phyloP scores from a whole-genome alignment of 768 basidiomycete genomes.

The Leucogyrophana mollusca region DNA sequence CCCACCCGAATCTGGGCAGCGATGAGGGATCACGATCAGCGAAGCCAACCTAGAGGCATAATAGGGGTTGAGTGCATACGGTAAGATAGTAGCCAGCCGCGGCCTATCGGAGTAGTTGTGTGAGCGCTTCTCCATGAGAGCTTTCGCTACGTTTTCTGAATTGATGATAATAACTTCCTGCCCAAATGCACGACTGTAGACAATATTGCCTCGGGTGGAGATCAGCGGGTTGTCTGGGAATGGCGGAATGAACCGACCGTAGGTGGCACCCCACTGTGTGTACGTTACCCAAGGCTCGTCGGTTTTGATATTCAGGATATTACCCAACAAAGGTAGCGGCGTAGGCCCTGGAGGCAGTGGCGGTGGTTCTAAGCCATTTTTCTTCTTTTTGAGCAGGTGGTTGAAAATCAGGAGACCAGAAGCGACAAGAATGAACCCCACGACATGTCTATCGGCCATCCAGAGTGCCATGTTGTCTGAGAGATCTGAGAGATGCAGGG shows the following conservation, averaged over 20 bases:
- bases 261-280: constrained; percentile 29
- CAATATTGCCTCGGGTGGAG: constrained; percentile 22
- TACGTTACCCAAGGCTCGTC: constrained; percentile 33
- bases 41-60: too few relatives aligned
- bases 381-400: too few relatives aligned
- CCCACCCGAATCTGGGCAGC: constrained; percentile 16
- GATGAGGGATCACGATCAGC: too few relatives aligned
- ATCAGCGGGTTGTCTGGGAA: too few relatives aligned
- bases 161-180: constrained; percentile 32
- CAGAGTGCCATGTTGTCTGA: too few relatives aligned
- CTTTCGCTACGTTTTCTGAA: constrained; percentile 28
- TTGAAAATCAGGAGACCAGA: too few relatives aligned
- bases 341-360: constrained; percentile 46
- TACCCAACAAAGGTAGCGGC: constrained; percentile 44
- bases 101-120: constrained; percentile 38
- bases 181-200: constrained; percentile 29
- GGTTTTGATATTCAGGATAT: constrained; percentile 41
- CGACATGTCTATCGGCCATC: too few relatives aligned
- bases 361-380: too few relatives aligned
- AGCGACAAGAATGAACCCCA: too few relatives aligned
- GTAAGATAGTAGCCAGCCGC: neutral
- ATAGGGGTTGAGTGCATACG: constrained; percentile 2
- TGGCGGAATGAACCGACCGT: constrained; percentile 11
- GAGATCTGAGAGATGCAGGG: too few relatives aligned
- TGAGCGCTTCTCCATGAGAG: constrained; percentile 38